Evolutionary conservation across 768 basidiomycete genomes (phyloP).

Genomic region (Hypsizygus marmoreus): DNA sequence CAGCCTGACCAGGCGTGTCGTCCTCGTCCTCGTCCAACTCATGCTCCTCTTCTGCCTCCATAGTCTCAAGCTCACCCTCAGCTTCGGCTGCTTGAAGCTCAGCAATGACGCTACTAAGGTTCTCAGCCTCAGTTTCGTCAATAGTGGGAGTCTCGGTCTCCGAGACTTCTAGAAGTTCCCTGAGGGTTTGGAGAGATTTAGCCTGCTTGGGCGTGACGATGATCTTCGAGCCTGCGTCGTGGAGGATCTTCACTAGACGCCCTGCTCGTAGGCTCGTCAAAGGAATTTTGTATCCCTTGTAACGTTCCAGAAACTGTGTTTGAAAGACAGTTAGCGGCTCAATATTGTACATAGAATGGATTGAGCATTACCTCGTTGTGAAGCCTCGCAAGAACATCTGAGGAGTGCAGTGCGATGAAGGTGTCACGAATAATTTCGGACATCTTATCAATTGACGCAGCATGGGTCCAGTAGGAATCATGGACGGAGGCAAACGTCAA

Average conservation of each 20-base stretch:
- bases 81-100: slow-evolving; percentile 11
- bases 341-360: neutral
- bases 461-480: slow-evolving; percentile 99
- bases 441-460: slow-evolving; percentile 85
- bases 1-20: slow-evolving; percentile 12
- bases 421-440: slow-evolving; percentile 87
- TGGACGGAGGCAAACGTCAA: slow-evolving; percentile 95
- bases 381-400: slow-evolving; percentile 77
- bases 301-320: slow-evolving; percentile 71
- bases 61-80: slow-evolving; percentile 23
- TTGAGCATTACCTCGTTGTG: slow-evolving; percentile 62
- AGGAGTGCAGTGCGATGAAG: slow-evolving; percentile 90
- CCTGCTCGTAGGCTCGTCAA: slow-evolving; percentile 45
- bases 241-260: slow-evolving; percentile 40
- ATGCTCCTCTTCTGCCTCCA: slow-evolving; percentile 17
- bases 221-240: slow-evolving; percentile 46
- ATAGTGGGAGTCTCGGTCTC: slow-evolving; percentile 37
- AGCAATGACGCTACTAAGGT: slow-evolving; percentile 13
- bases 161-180: slow-evolving; percentile 37
- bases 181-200: slow-evolving; percentile 27
- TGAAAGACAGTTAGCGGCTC: slow-evolving; percentile 4
- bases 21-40: slow-evolving; percentile 27
- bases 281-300: slow-evolving; percentile 71
- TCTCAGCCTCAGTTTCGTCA: slow-evolving; percentile 27
- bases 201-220: slow-evolving; percentile 43